These are phyloP conservation scores for Podospora pseudopauciseta DNA, from an alignment of 495 filamentous ascomycete species.

Conservation along the genomic window DNA sequence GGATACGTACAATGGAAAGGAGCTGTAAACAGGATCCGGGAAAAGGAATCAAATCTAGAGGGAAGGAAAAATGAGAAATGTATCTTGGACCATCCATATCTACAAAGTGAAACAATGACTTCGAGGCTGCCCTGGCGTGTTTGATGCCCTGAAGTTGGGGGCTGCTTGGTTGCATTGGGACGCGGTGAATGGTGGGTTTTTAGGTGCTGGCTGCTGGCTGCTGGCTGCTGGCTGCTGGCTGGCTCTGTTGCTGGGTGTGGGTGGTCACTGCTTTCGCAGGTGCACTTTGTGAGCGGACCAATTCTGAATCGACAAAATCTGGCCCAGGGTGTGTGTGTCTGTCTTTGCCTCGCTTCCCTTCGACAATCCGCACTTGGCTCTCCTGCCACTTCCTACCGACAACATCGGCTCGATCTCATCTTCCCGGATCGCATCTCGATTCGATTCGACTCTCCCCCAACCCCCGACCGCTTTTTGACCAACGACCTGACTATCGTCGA, in stretches of 20 bases:
- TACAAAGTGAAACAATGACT: background rate
- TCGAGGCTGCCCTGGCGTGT: conserved; percentile 3
- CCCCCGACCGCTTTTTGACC: conserved; percentile 20
- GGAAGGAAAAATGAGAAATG: too few relatives aligned
- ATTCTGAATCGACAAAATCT: conserved; percentile 37
- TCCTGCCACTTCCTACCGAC: conserved; percentile 24
- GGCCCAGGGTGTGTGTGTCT: conserved; percentile 15
- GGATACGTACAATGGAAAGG: background rate
- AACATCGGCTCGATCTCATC: conserved; percentile 31
- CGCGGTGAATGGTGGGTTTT: conserved; percentile 2
- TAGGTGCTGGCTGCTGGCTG: background rate
- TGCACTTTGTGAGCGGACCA: conserved; percentile 24
- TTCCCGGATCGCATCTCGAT: conserved; percentile 31
- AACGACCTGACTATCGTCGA: conserved; percentile 20
- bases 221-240: conserved; percentile 13
- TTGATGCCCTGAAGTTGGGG: background rate
- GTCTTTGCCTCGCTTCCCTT: conserved; percentile 27
- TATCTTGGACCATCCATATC: too few relatives aligned
- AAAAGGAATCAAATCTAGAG: background rate
- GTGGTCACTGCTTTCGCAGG: conserved; percentile 23
- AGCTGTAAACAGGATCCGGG: too few relatives aligned
- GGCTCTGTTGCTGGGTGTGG: conserved; percentile 12
- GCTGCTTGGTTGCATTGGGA: conserved; percentile 6
- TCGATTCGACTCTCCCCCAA: conserved; percentile 29
- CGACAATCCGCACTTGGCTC: conserved; percentile 17